phyloP scores from a whole-genome alignment of 495 filamentous ascomycete species.

The Tuber indicum region DNA sequence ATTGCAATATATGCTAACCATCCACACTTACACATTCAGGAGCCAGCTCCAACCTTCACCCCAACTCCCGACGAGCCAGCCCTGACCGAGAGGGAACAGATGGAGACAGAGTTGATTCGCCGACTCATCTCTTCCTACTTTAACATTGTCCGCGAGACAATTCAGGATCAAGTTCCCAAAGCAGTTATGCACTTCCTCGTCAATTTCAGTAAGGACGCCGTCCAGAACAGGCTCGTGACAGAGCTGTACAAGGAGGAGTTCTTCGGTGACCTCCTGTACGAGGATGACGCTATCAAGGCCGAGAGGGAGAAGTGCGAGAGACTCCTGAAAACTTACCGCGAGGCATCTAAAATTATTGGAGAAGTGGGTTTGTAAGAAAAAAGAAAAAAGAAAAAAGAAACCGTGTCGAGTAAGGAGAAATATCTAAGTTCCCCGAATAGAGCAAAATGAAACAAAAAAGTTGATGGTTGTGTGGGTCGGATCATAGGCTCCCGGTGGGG shows the following conservation, averaged over 20 bases:
- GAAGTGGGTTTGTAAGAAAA: slow-evolving; percentile 56
- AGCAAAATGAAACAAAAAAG: background rate
- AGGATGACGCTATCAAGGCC: slow-evolving; percentile 93
- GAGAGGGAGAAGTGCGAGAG: slow-evolving; percentile 98
- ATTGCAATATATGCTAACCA: slow-evolving; percentile 14
- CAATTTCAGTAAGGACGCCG: slow-evolving; percentile 94
- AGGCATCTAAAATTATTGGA: slow-evolving; percentile 94
- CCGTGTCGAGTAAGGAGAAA: background rate
- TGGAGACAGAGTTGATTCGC: slow-evolving; percentile 96
- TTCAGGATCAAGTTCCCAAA: slow-evolving; percentile 96
- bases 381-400: slow-evolving; percentile 16
- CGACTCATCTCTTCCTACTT: slow-evolving; percentile 96
- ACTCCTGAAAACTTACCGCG: slow-evolving; percentile 84
- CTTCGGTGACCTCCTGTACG: slow-evolving; percentile 89
- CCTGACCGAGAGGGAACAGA: slow-evolving; percentile 86
- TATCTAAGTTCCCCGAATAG: background rate
- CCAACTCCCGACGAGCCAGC: slow-evolving; percentile 61
- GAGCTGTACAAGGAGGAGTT: slow-evolving; percentile 91
- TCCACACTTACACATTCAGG: slow-evolving; percentile 24
- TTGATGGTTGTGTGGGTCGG: background rate
- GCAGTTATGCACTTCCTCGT: slow-evolving; percentile 98
- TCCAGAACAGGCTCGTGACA: slow-evolving; percentile 92
- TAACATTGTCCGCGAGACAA: slow-evolving; percentile 94
- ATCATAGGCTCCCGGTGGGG: background rate
- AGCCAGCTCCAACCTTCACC: slow-evolving; percentile 41